Percentiles rank a stretch among this genome's conserved stretches.
These are phyloP conservation scores for Ustilago nuda DNA, from an alignment of 1,284 basidiomycete species.

Conservation along the genomic window DNA sequence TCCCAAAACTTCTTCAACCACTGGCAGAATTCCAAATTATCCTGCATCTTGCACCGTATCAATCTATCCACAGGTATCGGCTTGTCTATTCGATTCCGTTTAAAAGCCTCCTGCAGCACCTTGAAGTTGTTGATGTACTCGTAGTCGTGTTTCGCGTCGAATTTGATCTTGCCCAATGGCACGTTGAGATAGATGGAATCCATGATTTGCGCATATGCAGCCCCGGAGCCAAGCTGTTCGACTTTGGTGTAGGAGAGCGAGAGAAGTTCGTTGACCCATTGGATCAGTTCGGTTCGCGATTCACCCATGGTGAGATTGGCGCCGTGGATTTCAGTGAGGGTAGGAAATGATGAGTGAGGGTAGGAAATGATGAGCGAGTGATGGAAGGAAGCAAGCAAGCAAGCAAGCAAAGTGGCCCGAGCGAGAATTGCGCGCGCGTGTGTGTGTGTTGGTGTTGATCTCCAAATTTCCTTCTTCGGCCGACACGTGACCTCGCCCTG, in stretches of 20 bases:
- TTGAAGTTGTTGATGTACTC: constrained; percentile 96
- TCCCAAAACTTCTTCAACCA: constrained; percentile 99
- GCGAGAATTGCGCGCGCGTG: constrained; percentile 4
- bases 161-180: constrained; percentile 63
- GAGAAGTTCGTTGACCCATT: constrained; percentile 94
- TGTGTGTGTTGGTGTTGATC: constrained; percentile 21
- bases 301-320: constrained; percentile 54
- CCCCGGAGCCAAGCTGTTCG: constrained; percentile 79
- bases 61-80: constrained; percentile 93
- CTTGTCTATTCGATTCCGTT: constrained; percentile 87
- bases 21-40: constrained; percentile 98
- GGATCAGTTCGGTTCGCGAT: constrained; percentile 82
- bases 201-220: constrained; percentile 74
- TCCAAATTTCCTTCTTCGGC: constrained; percentile 12
- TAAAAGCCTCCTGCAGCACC: constrained; percentile 77
- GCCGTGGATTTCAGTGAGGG: not conserved
- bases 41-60: constrained; percentile 99
- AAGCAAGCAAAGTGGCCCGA: constrained; percentile 8
- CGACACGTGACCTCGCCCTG: constrained; percentile 7
- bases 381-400: not conserved
- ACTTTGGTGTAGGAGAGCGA: constrained; percentile 88
- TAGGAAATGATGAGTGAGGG: not conserved
- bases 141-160: constrained; percentile 80
- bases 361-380: not conserved
- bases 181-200: constrained; percentile 83